Conservation (phyloP, 163 green algal species). For the Chlorella variabilis region DNA sequence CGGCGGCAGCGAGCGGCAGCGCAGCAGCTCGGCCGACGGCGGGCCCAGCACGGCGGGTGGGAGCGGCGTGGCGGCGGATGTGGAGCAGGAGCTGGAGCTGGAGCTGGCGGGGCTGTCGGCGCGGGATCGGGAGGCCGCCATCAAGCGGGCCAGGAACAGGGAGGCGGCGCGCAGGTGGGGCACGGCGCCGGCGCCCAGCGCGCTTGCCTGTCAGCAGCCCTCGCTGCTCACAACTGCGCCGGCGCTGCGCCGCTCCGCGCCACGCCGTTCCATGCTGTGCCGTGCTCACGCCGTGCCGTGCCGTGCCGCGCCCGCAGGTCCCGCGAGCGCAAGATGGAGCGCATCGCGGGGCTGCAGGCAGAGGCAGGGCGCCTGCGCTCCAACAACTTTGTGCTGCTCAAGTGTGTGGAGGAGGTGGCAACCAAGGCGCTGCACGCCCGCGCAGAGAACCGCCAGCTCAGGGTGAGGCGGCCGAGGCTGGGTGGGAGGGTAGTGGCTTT, state of each 20-base stretch:
- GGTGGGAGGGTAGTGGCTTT: too few species aligned
- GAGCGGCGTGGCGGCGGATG: neutral
- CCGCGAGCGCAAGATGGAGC: slow-evolving; percentile 35
- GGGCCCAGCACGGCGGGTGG: neutral
- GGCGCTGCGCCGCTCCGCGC: too few species aligned
- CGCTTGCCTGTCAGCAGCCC: neutral
- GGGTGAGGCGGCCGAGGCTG: slow-evolving; percentile 11
- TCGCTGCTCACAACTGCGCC: too few species aligned
- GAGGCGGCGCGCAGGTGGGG: slow-evolving; percentile 38
- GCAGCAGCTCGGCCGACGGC: neutral
- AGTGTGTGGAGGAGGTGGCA: slow-evolving; percentile 43
- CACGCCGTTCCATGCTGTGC: neutral
- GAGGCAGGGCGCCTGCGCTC: slow-evolving; percentile 22
- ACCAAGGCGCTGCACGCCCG: slow-evolving; percentile 31
- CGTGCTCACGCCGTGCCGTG: neutral
- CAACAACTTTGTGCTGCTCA: slow-evolving; percentile 43
- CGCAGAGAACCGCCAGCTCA: neutral
- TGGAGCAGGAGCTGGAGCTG: neutral
- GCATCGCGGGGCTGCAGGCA: slow-evolving; percentile 16
- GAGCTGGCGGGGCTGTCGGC: slow-evolving; percentile 28
- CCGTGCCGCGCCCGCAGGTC: neutral
- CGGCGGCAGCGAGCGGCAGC: slow-evolving; percentile 5
- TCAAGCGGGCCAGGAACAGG: slow-evolving; percentile 39
- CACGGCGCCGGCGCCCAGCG: neutral
- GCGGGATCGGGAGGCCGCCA: slow-evolving; percentile 31